These are phyloP conservation scores for Neospora caninum DNA, from an alignment of 169 alveolate species.

Conservation along the genomic window DNA sequence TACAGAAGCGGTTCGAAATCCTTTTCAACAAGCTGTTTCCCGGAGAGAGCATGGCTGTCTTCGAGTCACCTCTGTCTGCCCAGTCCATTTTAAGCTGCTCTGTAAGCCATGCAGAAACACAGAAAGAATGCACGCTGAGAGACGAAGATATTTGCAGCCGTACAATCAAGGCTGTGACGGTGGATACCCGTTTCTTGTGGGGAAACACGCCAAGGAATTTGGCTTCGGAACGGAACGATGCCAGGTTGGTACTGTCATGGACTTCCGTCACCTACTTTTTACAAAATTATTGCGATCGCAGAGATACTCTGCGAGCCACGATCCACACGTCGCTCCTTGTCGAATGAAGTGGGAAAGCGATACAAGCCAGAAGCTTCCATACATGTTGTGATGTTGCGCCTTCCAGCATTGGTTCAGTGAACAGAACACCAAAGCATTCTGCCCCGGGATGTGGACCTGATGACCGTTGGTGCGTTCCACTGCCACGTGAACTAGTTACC, in stretches of 20 bases:
- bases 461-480: constrained; percentile 45
- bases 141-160: constrained; percentile 66
- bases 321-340: constrained; percentile 53
- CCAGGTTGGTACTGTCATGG: neutral
- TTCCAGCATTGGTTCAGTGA: constrained; percentile 27
- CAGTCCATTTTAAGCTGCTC: constrained; percentile 78
- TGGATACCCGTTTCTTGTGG: constrained; percentile 90
- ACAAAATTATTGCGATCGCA: neutral
- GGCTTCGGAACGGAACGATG: constrained; percentile 80
- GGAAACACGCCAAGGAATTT: constrained; percentile 85
- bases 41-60: neutral
- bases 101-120: constrained; percentile 8
- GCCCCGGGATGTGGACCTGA: constrained; percentile 50
- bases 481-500: neutral
- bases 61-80: constrained; percentile 71
- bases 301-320: constrained; percentile 23
- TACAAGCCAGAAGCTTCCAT: neutral
- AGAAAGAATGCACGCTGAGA: neutral
- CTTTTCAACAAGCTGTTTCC: constrained; percentile 45
- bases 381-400: neutral
- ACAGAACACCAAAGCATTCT: constrained; percentile 26
- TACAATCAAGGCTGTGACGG: constrained; percentile 92
- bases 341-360: constrained; percentile 48
- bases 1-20: constrained; percentile 83
- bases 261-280: neutral